Base-by-base conservation (phyloP, 441 rosid species). In the Viola pubescens region DNA sequence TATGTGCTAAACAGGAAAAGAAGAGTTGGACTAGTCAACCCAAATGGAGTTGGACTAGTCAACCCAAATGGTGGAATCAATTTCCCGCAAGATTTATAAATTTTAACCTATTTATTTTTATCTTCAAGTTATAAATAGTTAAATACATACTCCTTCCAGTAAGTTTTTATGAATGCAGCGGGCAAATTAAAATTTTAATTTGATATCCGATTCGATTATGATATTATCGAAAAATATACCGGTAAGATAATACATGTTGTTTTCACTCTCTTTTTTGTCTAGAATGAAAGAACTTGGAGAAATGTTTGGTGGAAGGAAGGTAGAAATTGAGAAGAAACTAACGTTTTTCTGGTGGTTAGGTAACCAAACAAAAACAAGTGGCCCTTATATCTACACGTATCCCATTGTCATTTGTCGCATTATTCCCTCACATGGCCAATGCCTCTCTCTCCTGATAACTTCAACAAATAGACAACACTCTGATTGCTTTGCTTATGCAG, bases 361-460 rank as follows among this genome's bases (percentile, higher is more conserved):
- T 52, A 10, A 34, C 55, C 55, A 10, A 11, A 52, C 34, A 6
- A 52, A 7, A 26, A 26, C 13, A 52, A 52, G 13, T 52, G 55
- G 55, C 34, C 40, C 4, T 34, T 0, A 52, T 11, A 11, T n/a
- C 37, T 34, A 10, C 55, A 34, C 55, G 10, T 38, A 34, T 52
- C 41, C 14, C 34, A 34, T 52, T 52, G 55, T 16, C 55, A 10
- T 52, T 52, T 52, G 55, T 52, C 55, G 34, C 55, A 10, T 52
- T 52, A 10, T 34, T 26, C 55, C 55, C 10, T 16, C 55, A 52
- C 55, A 34, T 37, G 3, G 26, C n/a, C 51, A 43, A 43, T 6
- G 46, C 7, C 10, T 6, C 46, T 43, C 46, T 6, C 3, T 6
- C 0, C 34, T 49, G 37, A 14, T 13, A 16, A 13, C 53, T 49